phyloP scores from a whole-genome alignment of 345 rosid species.

The Capsella bursapastoris region DNA sequence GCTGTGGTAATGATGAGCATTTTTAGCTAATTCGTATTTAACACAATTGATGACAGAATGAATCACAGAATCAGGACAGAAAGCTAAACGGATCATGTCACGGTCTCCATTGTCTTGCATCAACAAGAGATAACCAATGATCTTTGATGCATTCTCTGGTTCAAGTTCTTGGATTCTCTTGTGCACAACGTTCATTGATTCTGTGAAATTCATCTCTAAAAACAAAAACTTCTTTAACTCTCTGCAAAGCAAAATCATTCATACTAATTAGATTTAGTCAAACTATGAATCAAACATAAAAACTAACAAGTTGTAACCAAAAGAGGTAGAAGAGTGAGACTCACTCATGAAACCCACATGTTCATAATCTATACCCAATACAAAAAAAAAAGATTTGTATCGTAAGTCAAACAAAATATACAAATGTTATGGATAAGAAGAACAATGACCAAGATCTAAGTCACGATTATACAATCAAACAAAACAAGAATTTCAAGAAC shows the following conservation, averaged over 20 bases:
- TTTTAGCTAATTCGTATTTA: constrained; percentile 57
- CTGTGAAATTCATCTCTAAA: constrained; percentile 72
- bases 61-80: constrained; percentile 70
- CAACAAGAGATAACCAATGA: constrained; percentile 74
- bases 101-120: constrained; percentile 74
- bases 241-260: constrained; percentile 30
- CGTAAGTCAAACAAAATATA: constrained; percentile 25
- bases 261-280: constrained; percentile 10
- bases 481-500: constrained; percentile 4
- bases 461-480: constrained; percentile 26
- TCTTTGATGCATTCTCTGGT: constrained; percentile 83
- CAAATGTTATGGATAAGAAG: constrained; percentile 11
- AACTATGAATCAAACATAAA: constrained; percentile 28
- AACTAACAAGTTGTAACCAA: constrained; percentile 24
- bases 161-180: constrained; percentile 79
- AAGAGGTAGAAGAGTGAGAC: constrained; percentile 32
- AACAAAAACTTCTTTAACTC: constrained; percentile 19
- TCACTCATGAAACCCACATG: constrained; percentile 39
- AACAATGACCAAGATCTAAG: constrained; percentile 26
- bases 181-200: constrained; percentile 80
- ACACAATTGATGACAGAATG: constrained; percentile 65
- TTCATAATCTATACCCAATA: neutral
- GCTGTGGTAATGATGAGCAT: constrained; percentile 17
- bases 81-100: constrained; percentile 90
- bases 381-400: neutral